Evolutionary conservation across 2,329 filamentous ascomycete genomes (phyloP), one percentile per base, ranked within the genome.

Genomic region (Leptographium flavum): DNA sequence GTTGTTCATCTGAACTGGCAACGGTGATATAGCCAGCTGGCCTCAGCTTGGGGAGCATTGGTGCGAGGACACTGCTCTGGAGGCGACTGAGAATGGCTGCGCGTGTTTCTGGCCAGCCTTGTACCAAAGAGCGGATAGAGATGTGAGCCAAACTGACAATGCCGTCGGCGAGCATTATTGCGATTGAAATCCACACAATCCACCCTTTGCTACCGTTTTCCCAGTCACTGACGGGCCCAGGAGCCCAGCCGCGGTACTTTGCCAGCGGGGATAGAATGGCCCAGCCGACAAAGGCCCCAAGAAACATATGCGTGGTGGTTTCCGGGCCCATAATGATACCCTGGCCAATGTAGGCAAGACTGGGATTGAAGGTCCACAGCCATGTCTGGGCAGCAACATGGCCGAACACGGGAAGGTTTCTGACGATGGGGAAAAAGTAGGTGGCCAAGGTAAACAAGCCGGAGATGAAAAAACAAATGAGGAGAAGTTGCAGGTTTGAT

Each of bases 321-420:
- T 87, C 82, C 4, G 90, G 85, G 0, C 92, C 92, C 92, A 98
- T 98, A 57, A 98, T 96, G 50, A 98, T 93, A 11, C 92, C 92
- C 63, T 98, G 92, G 0, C 92, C 92, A 23, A 96, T 79, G 59
- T 98, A 98, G 3, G 92, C 92, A n/a, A 94, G 81, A 39, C 87
- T 95, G 0, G 92, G 92, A 53, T 98, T 98, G 7, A 98, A 68
- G 1, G 86, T 92, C 92, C 92, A 98, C 1, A 95, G 73, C 90
- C 90, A 98, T 2, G 76, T 76, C 1, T 74, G 65, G 0, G 87
- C 87, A 7, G 93, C 74, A 2, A 73, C 63, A 1, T 73, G 64
- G 1, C 92, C 92, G 53, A 96, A 85, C 23, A 98, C 68, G 1
- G 92, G 92, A n/a, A 98, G 68, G 52, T 85, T 82, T 45, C 87